Percentiles rank a stretch among this genome's conserved stretches.
Evolutionary conservation across 2,329 filamentous ascomycete species (phyloP).

Genomic region (Chaetomium strumarium): DNA sequence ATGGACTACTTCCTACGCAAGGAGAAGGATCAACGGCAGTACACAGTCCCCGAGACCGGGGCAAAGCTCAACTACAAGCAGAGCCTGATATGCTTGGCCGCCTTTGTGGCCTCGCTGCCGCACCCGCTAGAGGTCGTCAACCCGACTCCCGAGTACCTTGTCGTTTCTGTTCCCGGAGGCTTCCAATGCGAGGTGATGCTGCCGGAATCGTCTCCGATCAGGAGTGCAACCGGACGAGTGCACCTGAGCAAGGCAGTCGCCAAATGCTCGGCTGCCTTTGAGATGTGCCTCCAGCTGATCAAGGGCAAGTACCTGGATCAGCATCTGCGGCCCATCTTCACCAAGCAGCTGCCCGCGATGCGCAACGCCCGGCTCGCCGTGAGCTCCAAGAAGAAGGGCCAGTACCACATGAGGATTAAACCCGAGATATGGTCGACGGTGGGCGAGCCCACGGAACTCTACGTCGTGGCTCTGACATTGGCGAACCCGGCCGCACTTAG

Average conservation of each 20-base stretch:
- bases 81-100: conserved; percentile 64
- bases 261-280: conserved; percentile 84
- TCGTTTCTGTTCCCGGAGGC: conserved; percentile 48
- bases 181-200: conserved; percentile 76
- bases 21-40: conserved; percentile 45
- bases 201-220: conserved; percentile 67
- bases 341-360: conserved; percentile 69
- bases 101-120: conserved; percentile 66
- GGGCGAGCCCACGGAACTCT: conserved; percentile 49
- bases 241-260: conserved; percentile 68
- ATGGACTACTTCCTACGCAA: conserved; percentile 50
- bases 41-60: conserved; percentile 59
- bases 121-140: conserved; percentile 33
- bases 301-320: conserved; percentile 63
- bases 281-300: conserved; percentile 67
- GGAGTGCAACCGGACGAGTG: conserved; percentile 55
- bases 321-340: conserved; percentile 66
- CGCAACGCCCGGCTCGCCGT: conserved; percentile 81
- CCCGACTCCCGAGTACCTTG: conserved; percentile 52
- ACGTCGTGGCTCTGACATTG: conserved; percentile 56
- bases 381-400: conserved; percentile 66
- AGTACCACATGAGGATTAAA: conserved; percentile 75
- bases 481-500: conserved; percentile 49
- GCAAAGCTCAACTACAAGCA: conserved; percentile 75
- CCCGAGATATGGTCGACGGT: conserved; percentile 63